These are phyloP conservation scores for Alternaria solani DNA, from an alignment of 2,329 filamentous ascomycete genomes.

Conservation along the genomic window DNA sequence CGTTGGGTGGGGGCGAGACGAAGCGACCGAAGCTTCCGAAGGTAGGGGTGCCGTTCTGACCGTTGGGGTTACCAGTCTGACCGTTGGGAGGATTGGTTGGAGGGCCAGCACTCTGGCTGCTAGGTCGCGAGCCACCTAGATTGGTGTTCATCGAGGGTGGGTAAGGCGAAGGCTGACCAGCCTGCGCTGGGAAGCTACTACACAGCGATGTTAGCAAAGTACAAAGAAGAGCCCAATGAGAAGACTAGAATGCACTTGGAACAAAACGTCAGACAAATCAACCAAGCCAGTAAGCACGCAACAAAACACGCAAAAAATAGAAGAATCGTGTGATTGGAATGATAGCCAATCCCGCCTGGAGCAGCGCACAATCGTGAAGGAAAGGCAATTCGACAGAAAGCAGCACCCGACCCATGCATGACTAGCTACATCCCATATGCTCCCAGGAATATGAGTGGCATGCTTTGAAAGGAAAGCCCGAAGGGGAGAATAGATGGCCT, in stretches of 20 bases:
- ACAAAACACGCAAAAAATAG: conserved; percentile 40
- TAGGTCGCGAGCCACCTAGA: conserved; percentile 5
- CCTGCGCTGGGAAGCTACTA: conserved; percentile 7
- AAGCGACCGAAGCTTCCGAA: conserved; percentile 2
- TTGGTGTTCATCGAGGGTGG: conserved; percentile 6
- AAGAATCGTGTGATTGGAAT: conserved; percentile 47
- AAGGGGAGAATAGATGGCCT: conserved; percentile 43
- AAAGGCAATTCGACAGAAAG: conserved; percentile 46
- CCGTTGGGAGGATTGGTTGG: neutral
- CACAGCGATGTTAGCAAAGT: conserved; percentile 6
- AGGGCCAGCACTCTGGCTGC: neutral
- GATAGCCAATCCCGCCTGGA: conserved; percentile 48
- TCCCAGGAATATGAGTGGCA: conserved; percentile 38
- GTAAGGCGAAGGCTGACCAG: conserved; percentile 11
- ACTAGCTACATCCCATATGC: conserved; percentile 49
- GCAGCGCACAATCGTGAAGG: conserved; percentile 33
- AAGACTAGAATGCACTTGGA: conserved; percentile 16
- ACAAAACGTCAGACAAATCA: conserved; percentile 31
- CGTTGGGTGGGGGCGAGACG: conserved; percentile 7
- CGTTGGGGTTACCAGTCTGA: neutral
- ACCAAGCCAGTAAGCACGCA: conserved; percentile 32
- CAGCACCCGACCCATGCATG: conserved; percentile 41
- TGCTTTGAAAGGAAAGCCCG: conserved; percentile 44
- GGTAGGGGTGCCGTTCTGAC: conserved; percentile 1
- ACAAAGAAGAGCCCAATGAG: conserved; percentile 8